Conservation (phyloP, 2,329 filamentous ascomycete species). For the Colletotrichum viniferum region DNA sequence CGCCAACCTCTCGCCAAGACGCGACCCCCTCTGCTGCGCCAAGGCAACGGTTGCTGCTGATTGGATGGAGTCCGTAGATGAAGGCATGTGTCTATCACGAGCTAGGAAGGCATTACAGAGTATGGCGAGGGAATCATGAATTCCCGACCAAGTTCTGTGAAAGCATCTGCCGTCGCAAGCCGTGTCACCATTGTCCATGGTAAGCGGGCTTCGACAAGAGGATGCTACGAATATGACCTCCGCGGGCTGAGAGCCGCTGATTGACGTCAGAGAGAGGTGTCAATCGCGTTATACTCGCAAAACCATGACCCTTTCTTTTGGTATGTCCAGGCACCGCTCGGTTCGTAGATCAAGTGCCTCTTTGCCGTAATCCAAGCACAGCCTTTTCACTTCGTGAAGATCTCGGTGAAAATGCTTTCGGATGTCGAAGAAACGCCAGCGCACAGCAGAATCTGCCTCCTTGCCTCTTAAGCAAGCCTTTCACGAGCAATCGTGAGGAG, state of each 20-base stretch:
- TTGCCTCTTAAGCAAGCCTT: background rate
- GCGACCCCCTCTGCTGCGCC: background rate
- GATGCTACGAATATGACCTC: background rate
- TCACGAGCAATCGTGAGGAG: background rate
- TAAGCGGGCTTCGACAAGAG: background rate
- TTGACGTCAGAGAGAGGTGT: background rate
- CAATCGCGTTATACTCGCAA: background rate
- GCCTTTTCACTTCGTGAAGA: background rate
- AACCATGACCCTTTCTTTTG: background rate
- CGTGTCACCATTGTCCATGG: background rate
- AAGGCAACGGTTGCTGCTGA: background rate
- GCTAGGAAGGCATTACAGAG: no score
- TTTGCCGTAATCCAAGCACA: background rate
- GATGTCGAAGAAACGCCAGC: background rate
- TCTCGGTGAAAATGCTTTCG: background rate
- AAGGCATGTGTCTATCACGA: background rate
- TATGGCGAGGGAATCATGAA: background rate
- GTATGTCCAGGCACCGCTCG: background rate
- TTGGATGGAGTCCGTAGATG: background rate
- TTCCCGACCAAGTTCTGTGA: background rate
- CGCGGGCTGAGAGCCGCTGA: background rate
- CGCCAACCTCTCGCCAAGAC: background rate
- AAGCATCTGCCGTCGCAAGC: background rate
- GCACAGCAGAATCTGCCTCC: background rate
- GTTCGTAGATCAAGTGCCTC: background rate